Percentiles rank a stretch among this genome's conserved stretches.
phyloP scores from a whole-genome alignment of 352 stramenopile species.

The Blastocystis sp. region DNA sequence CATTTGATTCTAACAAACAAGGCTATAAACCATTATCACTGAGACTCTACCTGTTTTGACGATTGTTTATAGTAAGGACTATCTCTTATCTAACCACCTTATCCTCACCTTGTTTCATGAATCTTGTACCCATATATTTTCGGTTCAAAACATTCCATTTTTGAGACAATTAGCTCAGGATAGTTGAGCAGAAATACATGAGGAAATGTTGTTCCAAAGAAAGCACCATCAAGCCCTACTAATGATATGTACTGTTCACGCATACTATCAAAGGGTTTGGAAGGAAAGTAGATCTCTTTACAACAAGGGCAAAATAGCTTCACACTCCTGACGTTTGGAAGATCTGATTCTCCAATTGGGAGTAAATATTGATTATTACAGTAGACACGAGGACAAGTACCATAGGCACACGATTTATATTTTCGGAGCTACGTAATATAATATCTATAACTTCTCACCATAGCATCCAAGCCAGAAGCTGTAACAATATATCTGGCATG shows the following conservation, averaged over 20 bases:
- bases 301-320: slow-evolving; percentile 79
- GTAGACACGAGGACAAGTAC: slow-evolving; percentile 94
- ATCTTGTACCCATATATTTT: slow-evolving; percentile 94
- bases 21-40: too few species aligned
- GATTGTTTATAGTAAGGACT: slow-evolving; percentile 44
- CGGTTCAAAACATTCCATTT: slow-evolving; percentile 85
- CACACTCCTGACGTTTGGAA: slow-evolving; percentile 80
- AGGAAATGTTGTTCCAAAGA: slow-evolving; percentile 96
- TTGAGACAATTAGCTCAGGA: slow-evolving; percentile 82
- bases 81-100: background rate
- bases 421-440: slow-evolving; percentile 82
- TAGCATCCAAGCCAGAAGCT: slow-evolving; percentile 93
- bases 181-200: slow-evolving; percentile 98
- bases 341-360: slow-evolving; percentile 90
- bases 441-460: background rate
- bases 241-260: background rate
- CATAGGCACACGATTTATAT: slow-evolving; percentile 93
- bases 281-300: slow-evolving; percentile 73
- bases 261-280: background rate
- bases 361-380: slow-evolving; percentile 95
- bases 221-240: slow-evolving; percentile 90
- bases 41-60: too few species aligned
- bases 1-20: too few species aligned
- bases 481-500: slow-evolving; percentile 98
- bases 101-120: slow-evolving; percentile 76